Evolutionary conservation across 768 basidiomycete genomes (phyloP).

Genomic region (Cystobasidium onofrii): DNA sequence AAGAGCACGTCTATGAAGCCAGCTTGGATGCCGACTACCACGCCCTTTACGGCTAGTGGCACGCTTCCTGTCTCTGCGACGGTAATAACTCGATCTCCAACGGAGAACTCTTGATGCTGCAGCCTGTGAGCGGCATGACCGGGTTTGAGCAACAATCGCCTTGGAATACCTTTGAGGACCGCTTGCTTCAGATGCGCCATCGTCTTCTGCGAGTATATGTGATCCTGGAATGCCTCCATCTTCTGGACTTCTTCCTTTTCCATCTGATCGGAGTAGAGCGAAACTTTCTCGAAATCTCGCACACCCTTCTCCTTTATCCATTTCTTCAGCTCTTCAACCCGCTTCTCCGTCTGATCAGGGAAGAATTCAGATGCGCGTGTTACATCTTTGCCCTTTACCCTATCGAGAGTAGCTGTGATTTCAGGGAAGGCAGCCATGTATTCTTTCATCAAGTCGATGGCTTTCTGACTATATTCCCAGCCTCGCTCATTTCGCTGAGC

Average conservation of each 20-base stretch:
- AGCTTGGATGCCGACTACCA: slow-evolving; percentile 77
- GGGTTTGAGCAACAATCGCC: slow-evolving; percentile 87
- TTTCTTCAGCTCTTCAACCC: slow-evolving; percentile 64
- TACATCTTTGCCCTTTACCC: slow-evolving; percentile 26
- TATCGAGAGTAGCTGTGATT: slow-evolving; percentile 64
- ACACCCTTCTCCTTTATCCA: slow-evolving; percentile 86
- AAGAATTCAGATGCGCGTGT: slow-evolving; percentile 50
- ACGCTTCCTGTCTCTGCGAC: slow-evolving; percentile 90
- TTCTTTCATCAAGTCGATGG: slow-evolving; percentile 67
- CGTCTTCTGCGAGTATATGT: slow-evolving; percentile 57
- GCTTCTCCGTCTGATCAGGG: slow-evolving; percentile 51
- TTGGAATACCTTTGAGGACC: slow-evolving; percentile 85
- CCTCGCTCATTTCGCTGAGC: slow-evolving; percentile 69
- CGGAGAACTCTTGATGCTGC: slow-evolving; percentile 73
- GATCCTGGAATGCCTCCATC: slow-evolving; percentile 69
- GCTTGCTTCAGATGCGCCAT: slow-evolving; percentile 70
- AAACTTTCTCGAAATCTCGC: slow-evolving; percentile 81
- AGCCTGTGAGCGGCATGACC: slow-evolving; percentile 78
- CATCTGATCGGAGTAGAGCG: slow-evolving; percentile 83
- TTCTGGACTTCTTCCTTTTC: slow-evolving; percentile 71
- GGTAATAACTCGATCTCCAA: slow-evolving; percentile 93
- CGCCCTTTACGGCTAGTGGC: slow-evolving; percentile 81
- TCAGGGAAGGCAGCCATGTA: slow-evolving; percentile 83
- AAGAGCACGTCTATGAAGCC: slow-evolving; percentile 90
- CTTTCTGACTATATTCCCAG: slow-evolving; percentile 91